Evolutionary conservation across 202 grass and related monocot species (phyloP).

Genomic region (Digitaria exilis): DNA sequence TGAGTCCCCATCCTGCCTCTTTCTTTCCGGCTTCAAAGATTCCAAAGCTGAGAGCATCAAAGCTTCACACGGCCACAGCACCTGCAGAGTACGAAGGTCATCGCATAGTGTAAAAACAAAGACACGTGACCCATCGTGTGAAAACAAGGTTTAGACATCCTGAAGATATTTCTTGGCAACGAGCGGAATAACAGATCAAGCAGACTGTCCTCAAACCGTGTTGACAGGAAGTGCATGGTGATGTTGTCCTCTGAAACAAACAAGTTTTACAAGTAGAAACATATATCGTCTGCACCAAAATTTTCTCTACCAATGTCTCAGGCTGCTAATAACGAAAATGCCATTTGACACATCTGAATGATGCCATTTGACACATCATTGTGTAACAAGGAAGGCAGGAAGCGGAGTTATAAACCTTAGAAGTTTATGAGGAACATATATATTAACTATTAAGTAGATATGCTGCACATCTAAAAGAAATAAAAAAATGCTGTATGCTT

Average conservation of each 20-base stretch:
- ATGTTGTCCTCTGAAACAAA: background rate
- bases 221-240: background rate
- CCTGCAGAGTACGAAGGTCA: slow-evolving; percentile 46
- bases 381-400: too few species aligned
- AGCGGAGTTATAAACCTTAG: background rate
- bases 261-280: background rate
- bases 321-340: background rate
- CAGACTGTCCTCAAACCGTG: background rate
- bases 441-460: background rate
- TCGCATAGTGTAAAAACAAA: background rate
- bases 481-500: background rate
- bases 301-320: background rate
- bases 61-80: slow-evolving; percentile 90
- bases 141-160: background rate
- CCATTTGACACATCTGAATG: too few species aligned
- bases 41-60: background rate
- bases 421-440: background rate
- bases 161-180: background rate
- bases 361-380: background rate
- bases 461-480: background rate
- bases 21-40: background rate
- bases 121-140: background rate
- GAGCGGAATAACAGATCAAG: background rate
- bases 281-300: background rate
- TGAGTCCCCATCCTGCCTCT: background rate